Evolutionary conservation across 306 rosid species (phyloP).

Genomic region (Vicia faba): DNA sequence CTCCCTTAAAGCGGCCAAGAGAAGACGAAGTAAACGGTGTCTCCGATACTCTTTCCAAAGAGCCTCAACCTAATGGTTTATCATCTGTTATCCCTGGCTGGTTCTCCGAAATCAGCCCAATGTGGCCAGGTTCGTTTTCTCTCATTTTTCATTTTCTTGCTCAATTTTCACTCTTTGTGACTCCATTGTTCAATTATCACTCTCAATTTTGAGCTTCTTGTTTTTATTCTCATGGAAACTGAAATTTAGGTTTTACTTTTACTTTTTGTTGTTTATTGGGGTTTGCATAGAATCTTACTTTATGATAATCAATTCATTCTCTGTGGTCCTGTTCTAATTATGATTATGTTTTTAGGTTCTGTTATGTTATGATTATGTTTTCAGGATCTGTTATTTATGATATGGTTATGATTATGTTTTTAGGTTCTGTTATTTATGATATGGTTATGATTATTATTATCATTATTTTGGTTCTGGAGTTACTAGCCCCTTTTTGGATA

Average conservation of each 20-base stretch:
- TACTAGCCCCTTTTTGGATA: too few relatives aligned
- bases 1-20: conserved; percentile 64
- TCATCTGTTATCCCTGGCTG: conserved; percentile 89
- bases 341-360: conserved; percentile 1
- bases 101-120: conserved; percentile 98
- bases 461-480: too few relatives aligned
- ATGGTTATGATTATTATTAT: too few relatives aligned
- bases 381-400: not conserved
- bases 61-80: conserved; percentile 47
- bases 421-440: too few relatives aligned
- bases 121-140: conserved; percentile 91
- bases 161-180: conserved; percentile 9
- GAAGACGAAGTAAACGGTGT: conserved; percentile 54
- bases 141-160: not conserved
- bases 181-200: conserved; percentile 14
- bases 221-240: not conserved
- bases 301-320: not conserved
- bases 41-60: conserved; percentile 35
- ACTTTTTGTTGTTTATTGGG: not conserved
- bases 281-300: not conserved
- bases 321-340: conserved; percentile 1
- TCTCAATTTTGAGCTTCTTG: not conserved
- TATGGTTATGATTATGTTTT: not conserved
- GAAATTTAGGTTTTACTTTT: conserved; percentile 22
- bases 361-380: not conserved